These are phyloP conservation scores for Ustilago trichophora DNA, from an alignment of 1,284 basidiomycete species.

Conservation along the genomic window DNA sequence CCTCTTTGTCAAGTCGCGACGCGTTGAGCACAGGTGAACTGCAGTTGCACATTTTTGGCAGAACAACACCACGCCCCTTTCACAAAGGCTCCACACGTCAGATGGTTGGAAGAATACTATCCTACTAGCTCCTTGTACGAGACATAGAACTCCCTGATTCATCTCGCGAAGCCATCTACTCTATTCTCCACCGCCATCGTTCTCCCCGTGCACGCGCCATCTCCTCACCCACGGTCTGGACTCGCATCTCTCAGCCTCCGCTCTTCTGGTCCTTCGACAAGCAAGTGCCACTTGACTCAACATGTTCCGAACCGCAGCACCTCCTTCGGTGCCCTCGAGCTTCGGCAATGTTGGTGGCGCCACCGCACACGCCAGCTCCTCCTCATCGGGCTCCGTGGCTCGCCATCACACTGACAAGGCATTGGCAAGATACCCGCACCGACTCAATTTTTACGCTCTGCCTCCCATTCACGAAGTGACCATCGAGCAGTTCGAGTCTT, in stretches of 20 bases:
- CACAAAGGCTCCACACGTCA: too few relatives aligned
- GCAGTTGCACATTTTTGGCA: conserved; percentile 7
- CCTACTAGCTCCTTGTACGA: too few relatives aligned
- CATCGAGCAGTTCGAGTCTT: conserved; percentile 93
- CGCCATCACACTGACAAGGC: conserved; percentile 36
- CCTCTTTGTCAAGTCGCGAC: too few relatives aligned
- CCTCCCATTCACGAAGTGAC: conserved; percentile 90
- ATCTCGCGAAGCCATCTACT: too few relatives aligned
- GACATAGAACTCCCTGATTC: too few relatives aligned
- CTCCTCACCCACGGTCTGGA: too few relatives aligned
- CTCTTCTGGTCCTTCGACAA: too few relatives aligned
- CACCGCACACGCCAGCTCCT: conserved; percentile 19
- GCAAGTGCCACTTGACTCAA: too few relatives aligned
- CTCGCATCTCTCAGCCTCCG: too few relatives aligned
- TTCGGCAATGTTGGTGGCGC: conserved; percentile 28
- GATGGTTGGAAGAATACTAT: too few relatives aligned
- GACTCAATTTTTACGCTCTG: conserved; percentile 74
- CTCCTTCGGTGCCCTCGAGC: conserved; percentile 27
- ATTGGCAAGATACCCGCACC: conserved; percentile 50
- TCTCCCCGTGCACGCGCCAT: too few relatives aligned
- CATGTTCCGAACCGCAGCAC: conserved; percentile 43
- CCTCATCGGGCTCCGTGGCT: conserved; percentile 32
- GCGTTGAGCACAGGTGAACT: conserved; percentile 40
- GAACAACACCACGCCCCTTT: conserved; percentile 33
- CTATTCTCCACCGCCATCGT: not conserved